Evolutionary conservation across 2,329 filamentous ascomycete genomes (phyloP).

Genomic region (Raffaelea arxii): DNA sequence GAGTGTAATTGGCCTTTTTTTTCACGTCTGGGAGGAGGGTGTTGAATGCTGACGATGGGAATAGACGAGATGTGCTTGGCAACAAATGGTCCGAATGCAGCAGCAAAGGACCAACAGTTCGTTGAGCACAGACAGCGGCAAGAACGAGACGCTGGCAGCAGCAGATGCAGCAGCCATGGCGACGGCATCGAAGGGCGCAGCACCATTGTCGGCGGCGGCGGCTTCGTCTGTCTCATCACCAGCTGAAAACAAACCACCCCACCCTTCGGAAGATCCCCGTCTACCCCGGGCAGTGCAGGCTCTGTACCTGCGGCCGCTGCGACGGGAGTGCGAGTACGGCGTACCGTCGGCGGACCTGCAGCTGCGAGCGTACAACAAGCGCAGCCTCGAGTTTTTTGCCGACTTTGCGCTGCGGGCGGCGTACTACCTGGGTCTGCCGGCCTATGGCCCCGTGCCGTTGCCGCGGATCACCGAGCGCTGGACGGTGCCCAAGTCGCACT

Average conservation of each 20-base stretch:
- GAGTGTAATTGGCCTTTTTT: conserved; percentile 2
- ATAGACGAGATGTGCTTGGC: conserved; percentile 7
- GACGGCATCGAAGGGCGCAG: neutral
- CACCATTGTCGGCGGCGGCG: neutral
- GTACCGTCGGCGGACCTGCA: conserved; percentile 86
- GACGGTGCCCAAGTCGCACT: conserved; percentile 82
- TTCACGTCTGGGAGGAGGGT: neutral
- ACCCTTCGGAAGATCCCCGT: conserved; percentile 31
- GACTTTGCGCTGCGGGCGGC: conserved; percentile 92
- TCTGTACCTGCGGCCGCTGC: conserved; percentile 75
- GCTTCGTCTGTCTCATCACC: neutral
- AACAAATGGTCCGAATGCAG: conserved; percentile 8
- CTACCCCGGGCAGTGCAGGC: conserved; percentile 75
- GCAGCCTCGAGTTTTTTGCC: conserved; percentile 86
- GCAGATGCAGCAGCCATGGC: neutral
- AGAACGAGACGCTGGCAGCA: neutral
- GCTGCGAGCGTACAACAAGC: conserved; percentile 79
- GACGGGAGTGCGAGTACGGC: conserved; percentile 62
- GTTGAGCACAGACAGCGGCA: conserved; percentile 1
- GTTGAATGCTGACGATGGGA: neutral
- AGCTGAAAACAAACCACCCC: no score
- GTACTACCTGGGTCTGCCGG: conserved; percentile 84
- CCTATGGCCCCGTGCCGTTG: conserved; percentile 75
- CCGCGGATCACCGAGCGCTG: conserved; percentile 84
- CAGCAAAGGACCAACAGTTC: conserved; percentile 8